phyloP scores from a whole-genome alignment of 1,284 basidiomycete genomes.

The Cryptococcus sp. region DNA sequence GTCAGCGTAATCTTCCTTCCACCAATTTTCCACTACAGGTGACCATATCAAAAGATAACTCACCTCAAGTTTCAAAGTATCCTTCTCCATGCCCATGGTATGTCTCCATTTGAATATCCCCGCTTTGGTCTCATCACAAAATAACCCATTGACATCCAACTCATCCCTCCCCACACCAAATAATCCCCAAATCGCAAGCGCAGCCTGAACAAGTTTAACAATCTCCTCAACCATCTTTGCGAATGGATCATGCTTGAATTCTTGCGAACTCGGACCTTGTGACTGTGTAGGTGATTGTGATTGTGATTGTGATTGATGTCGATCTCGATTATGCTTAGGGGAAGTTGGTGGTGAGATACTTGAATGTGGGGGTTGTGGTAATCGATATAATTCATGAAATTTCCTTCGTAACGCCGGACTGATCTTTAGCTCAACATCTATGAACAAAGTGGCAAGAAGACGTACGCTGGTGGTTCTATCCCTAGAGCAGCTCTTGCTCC shows the following conservation, averaged over 20 bases:
- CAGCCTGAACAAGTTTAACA: conserved; percentile 40
- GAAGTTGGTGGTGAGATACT: conserved; percentile 4
- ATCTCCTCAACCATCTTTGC: conserved; percentile 34
- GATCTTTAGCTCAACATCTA: background rate
- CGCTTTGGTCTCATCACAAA: conserved; percentile 46
- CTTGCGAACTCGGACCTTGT: conserved; percentile 7
- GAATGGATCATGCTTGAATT: conserved; percentile 27
- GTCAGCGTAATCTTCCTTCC: background rate
- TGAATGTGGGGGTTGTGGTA: conserved; percentile 22
- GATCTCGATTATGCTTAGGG: background rate
- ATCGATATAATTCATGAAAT: conserved; percentile 38
- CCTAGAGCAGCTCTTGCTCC: conserved; percentile 43
- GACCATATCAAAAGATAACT: conserved; percentile 3
- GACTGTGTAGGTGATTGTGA: background rate
- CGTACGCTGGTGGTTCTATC: conserved; percentile 36
- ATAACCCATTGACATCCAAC: conserved; percentile 37
- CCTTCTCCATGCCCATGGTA: conserved; percentile 43
- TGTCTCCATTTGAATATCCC: conserved; percentile 36
- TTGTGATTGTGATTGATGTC: no score
- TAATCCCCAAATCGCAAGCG: conserved; percentile 38
- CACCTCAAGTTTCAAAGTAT: conserved; percentile 38
- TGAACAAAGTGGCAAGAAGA: background rate
- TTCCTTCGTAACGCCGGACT: conserved; percentile 41
- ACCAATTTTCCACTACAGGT: background rate
- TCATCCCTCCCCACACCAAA: conserved; percentile 16